These are phyloP conservation scores for Quercus suber DNA, from an alignment of 306 rosid genomes.

Conservation along the genomic window DNA sequence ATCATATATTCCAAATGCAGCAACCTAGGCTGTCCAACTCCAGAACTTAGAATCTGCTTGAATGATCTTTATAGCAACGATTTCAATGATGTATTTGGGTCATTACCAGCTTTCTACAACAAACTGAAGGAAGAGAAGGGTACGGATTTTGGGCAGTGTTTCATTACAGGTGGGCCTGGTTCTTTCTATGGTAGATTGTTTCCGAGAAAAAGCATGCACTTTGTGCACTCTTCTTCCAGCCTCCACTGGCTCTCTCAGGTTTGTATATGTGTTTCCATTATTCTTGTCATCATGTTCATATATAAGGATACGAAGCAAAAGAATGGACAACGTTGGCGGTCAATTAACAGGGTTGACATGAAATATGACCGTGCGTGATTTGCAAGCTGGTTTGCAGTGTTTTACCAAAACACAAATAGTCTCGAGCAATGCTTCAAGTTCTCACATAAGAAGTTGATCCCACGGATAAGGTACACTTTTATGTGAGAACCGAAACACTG, in stretches of 20 bases:
- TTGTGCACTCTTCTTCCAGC: conserved; percentile 74
- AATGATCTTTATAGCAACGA: conserved; percentile 75
- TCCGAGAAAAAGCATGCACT: conserved; percentile 40
- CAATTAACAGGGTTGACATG: no score
- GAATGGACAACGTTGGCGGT: no score
- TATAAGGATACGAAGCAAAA: no score
- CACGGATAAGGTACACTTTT: fast-evolving
- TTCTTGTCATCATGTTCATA: no score
- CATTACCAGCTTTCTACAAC: conserved; percentile 59
- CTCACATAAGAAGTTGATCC: no score
- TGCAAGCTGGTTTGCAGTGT: no score
- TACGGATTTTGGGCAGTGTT: conserved; percentile 22
- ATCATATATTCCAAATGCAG: conserved; percentile 21
- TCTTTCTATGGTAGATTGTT: conserved; percentile 56
- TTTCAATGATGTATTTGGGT: conserved; percentile 61
- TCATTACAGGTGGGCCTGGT: conserved; percentile 55
- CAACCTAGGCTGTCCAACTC: conserved; percentile 10
- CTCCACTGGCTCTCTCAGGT: conserved; percentile 84
- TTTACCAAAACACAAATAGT: no score
- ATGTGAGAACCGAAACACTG: no score
- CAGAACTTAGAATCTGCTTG: conserved; percentile 48
- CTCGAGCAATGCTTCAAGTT: no score
- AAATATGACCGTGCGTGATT: neutral
- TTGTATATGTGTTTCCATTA: no score
- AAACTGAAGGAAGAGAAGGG: conserved; percentile 23